Conservation (phyloP, 2,329 filamentous ascomycete genomes). For the Phyllosticta ampelicida region DNA sequence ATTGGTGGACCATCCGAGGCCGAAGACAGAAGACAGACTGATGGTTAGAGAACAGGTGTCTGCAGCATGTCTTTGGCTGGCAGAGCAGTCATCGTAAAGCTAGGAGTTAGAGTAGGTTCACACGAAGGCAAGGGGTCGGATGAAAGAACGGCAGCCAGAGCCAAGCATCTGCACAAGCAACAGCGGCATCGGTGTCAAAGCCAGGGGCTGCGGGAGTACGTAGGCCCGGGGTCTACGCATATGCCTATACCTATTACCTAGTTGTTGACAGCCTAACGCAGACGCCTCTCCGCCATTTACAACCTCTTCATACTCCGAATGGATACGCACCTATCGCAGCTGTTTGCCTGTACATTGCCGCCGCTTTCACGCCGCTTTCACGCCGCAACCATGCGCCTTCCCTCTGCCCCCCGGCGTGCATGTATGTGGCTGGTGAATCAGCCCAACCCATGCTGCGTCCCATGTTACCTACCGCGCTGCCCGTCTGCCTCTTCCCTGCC, state of each 20-base stretch:
- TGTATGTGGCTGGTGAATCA: background rate
- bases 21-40: background rate
- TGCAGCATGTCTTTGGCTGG: background rate
- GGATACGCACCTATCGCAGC: too few species aligned
- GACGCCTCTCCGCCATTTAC: background rate
- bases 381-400: background rate
- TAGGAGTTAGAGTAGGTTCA: background rate
- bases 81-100: background rate
- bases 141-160: background rate
- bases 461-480: background rate
- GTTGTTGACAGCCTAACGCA: background rate
- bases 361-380: background rate
- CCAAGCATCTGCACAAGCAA: background rate
- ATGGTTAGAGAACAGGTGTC: slow-evolving; percentile 4
- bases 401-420: too few species aligned
- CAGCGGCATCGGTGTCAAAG: background rate
- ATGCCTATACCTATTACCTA: too few species aligned
- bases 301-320: background rate
- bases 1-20: background rate
- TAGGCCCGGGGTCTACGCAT: background rate
- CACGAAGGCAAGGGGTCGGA: background rate
- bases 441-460: background rate
- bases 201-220: background rate
- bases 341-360: background rate
- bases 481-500: background rate